Evolutionary conservation across 1,284 basidiomycete species (phyloP).

Genomic region (Sanghuangporus sanghuang): DNA sequence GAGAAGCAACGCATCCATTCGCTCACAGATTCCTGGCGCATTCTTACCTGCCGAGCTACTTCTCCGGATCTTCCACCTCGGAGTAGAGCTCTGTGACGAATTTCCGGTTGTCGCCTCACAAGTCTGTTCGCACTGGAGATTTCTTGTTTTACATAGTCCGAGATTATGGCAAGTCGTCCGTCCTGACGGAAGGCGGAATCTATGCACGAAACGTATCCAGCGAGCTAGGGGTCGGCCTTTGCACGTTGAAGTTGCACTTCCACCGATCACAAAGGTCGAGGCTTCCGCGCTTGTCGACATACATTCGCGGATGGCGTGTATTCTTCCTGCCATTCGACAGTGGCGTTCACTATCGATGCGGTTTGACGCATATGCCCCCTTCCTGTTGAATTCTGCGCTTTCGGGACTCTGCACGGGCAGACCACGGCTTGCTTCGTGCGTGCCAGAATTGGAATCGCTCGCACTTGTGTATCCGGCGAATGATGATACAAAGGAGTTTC

Average conservation of each 20-base stretch:
- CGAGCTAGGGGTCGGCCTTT: slow-evolving; percentile 55
- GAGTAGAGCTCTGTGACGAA: slow-evolving; percentile 47
- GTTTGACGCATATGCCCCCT: slow-evolving; percentile 52
- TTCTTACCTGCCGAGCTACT: slow-evolving; percentile 50
- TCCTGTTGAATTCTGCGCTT: slow-evolving; percentile 59
- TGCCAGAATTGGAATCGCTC: slow-evolving; percentile 47
- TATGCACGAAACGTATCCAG: slow-evolving; percentile 56
- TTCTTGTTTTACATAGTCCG: slow-evolving; percentile 50
- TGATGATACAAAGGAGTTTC: slow-evolving; percentile 61
- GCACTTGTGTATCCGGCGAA: slow-evolving; percentile 54
- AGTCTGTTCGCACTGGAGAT: slow-evolving; percentile 58
- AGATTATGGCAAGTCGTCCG: slow-evolving; percentile 54
- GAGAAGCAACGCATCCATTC: not conserved
- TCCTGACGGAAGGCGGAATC: slow-evolving; percentile 40
- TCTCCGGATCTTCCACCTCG: slow-evolving; percentile 53
- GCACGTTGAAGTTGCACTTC: slow-evolving; percentile 34
- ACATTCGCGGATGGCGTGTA: slow-evolving; percentile 55
- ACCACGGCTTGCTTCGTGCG: slow-evolving; percentile 30
- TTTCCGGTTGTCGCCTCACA: slow-evolving; percentile 57
- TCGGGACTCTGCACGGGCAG: slow-evolving; percentile 39
- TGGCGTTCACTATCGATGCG: slow-evolving; percentile 57
- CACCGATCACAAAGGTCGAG: not conserved
- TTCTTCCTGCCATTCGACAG: slow-evolving; percentile 42
- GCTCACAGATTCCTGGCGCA: slow-evolving; percentile 2
- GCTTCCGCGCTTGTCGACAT: slow-evolving; percentile 39